Conservation (phyloP, 192 early-diverging fungal genomes). For the Cladochytrium replicatum region DNA sequence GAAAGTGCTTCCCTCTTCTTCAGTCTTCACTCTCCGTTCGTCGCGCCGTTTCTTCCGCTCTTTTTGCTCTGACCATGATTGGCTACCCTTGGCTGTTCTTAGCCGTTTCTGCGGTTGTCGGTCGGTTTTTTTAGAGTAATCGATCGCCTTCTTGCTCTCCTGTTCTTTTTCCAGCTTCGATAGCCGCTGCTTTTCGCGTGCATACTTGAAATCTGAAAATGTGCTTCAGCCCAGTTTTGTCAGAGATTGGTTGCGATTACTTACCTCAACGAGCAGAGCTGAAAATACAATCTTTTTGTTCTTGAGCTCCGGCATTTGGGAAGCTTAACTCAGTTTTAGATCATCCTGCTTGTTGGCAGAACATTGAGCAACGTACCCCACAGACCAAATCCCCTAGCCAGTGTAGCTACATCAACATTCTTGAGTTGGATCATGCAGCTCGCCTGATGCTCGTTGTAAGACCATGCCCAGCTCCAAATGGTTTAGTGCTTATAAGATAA, state of each 20-base stretch:
- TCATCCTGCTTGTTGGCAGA: background rate
- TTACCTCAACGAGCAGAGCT: constrained; percentile 7
- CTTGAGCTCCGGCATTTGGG: constrained; percentile 90
- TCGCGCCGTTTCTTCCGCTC: constrained; percentile 53
- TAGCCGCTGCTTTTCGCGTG: constrained; percentile 55
- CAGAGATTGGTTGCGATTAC: background rate
- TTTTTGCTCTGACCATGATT: constrained; percentile 63
- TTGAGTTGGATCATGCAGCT: constrained; percentile 82
- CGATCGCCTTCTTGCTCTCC: constrained; percentile 11
- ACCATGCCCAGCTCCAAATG: constrained; percentile 82
- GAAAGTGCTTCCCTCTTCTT: constrained; percentile 27
- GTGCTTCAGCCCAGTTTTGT: background rate
- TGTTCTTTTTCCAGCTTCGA: constrained; percentile 32
- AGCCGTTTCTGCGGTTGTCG: constrained; percentile 26
- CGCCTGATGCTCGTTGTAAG: constrained; percentile 91
- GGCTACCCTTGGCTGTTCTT: constrained; percentile 24
- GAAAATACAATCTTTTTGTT: constrained; percentile 10
- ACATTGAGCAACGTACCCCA: constrained; percentile 15
- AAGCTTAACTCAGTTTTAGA: constrained; percentile 24
- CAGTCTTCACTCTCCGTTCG: constrained; percentile 58
- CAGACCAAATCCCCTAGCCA: constrained; percentile 75
- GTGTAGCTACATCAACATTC: constrained; percentile 64
- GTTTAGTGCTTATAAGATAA: constrained; percentile 60
- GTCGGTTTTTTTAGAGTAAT: constrained; percentile 7
- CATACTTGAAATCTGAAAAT: constrained; percentile 46